A percentile compares a stretch with the other conserved stretches of the same genome.
Evolutionary conservation across 768 basidiomycete genomes (phyloP).

Genomic region (Suillus brevipes): DNA sequence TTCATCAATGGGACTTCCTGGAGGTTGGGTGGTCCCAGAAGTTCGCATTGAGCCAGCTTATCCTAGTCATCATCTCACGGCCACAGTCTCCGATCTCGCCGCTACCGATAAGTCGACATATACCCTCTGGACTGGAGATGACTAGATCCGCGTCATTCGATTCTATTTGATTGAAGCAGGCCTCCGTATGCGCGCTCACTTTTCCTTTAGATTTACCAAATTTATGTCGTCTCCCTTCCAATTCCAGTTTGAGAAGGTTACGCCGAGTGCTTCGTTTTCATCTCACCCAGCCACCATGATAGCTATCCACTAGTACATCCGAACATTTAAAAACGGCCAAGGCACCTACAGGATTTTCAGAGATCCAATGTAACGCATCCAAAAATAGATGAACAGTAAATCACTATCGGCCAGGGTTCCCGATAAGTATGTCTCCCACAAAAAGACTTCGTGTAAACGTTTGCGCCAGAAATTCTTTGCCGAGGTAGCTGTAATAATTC

Average conservation of each 20-base stretch:
- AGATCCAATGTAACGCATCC: conserved; percentile 3
- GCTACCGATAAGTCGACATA: background rate
- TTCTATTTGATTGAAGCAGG: conserved; percentile 1
- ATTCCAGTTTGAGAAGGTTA: background rate
- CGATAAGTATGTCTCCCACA: conserved; percentile 7
- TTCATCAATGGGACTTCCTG: conserved; percentile 47
- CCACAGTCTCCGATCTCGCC: conserved; percentile 24
- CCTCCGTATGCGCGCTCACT: background rate
- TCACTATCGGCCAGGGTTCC: background rate
- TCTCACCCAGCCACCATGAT: background rate
- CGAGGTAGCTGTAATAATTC: background rate
- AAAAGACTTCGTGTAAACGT: background rate
- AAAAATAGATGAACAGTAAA: conserved; percentile 4
- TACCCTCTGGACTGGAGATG: background rate
- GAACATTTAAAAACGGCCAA: conserved; percentile 1
- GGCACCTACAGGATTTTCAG: conserved; percentile 5
- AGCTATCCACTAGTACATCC: background rate
- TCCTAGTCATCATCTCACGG: conserved; percentile 26
- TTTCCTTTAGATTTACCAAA: background rate
- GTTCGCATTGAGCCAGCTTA: conserved; percentile 19
- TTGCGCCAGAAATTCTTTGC: background rate
- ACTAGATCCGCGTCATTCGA: conserved; percentile 2
- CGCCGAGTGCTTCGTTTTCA: conserved; percentile 1
- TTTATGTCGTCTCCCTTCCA: background rate
- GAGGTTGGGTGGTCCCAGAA: conserved; percentile 32